Evolutionary conservation across 2,329 filamentous ascomycete genomes (phyloP), one percentile per base, ranked within the genome.

Genomic region (Claviceps sp.): DNA sequence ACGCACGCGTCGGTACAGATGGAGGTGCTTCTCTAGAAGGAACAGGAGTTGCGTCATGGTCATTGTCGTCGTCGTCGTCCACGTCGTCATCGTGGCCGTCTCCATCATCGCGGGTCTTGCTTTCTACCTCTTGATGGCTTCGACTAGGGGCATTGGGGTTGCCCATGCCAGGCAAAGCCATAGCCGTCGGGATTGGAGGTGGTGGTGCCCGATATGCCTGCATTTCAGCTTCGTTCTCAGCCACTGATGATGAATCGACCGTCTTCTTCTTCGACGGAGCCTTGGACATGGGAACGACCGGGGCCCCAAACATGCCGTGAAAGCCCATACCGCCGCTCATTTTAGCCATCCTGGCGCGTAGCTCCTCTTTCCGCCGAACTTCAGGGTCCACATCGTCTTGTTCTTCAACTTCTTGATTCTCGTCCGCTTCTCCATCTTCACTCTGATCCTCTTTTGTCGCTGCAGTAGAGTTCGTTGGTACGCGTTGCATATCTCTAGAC

Each of bases 291-390:
- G 82, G 78, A 64, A 88, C 79, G 54, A 80, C 81, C 38, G 83
- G 80, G 20, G 79, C 78, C 17, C 87, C 88, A 66, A 95, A 94
- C 82, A 97, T 93, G 60, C 88, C 88, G 64, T 88, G 82, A 85
- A 97, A 95, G 46, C 88, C 88, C 88, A 95, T 95, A 22, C 91
- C 91, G 51, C 91, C 91, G 59, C 91, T 95, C 85, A 98, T 93
- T 70, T 95, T 96, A 45, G 93, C 93, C 88, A 98, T 98, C 60
- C 93, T 82, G 55, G 93, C 89, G 54, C 93, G 82, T 36, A 98
- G 75, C 64, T 96, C 91, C 68, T 95, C 83, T 64, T 85, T 86
- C 50, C 90, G 84, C 58, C 80, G 83, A 22, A 88, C 76, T 65
- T 98, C 93, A 1, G 89, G 88, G 61, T 97, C 90, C 49, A 94